Conservation (phyloP, 2,329 filamentous ascomycete species). For the Xylaria sp. region DNA sequence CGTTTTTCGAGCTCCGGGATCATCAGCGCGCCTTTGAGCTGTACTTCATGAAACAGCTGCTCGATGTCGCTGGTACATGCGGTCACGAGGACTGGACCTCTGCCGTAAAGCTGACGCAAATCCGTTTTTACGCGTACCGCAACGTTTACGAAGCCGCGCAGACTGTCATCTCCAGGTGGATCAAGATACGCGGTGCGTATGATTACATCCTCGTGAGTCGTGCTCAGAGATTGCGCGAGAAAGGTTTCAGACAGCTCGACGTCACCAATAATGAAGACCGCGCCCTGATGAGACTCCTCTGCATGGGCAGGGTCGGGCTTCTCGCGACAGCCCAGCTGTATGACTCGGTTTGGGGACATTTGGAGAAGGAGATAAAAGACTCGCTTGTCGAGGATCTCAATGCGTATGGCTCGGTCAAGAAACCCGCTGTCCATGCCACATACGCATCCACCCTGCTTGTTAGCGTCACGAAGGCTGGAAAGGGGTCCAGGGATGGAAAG, state of each 20-base stretch:
- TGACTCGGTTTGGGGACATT: constrained; percentile 24
- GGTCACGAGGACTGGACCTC: constrained; percentile 34
- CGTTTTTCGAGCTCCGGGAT: constrained; percentile 25
- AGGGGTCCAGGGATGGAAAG: constrained; percentile 19
- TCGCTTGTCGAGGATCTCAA: constrained; percentile 31
- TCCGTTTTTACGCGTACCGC: constrained; percentile 32
- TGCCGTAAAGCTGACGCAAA: constrained; percentile 31
- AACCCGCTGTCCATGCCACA: constrained; percentile 34
- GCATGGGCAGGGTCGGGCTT: constrained; percentile 33
- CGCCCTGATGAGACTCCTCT: constrained; percentile 34
- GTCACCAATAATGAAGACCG: constrained; percentile 26
- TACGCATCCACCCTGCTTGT: constrained; percentile 36
- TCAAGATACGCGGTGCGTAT: constrained; percentile 30
- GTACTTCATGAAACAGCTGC: constrained; percentile 35
- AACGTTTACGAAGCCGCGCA: constrained; percentile 29
- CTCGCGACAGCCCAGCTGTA: constrained; percentile 31
- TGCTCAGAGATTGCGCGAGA: constrained; percentile 25
- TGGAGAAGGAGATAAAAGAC: constrained; percentile 19
- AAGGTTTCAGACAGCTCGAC: constrained; percentile 29
- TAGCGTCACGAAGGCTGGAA: constrained; percentile 27
- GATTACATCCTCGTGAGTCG: constrained; percentile 31
- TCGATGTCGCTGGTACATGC: constrained; percentile 36
- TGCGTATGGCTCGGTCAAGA: constrained; percentile 32
- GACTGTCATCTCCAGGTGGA: constrained; percentile 26
- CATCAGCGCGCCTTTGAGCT: constrained; percentile 31